Evolutionary conservation across 257 asterid genomes (phyloP), one percentile per base, ranked within the genome.

Genomic region (Solanum rostratum): DNA sequence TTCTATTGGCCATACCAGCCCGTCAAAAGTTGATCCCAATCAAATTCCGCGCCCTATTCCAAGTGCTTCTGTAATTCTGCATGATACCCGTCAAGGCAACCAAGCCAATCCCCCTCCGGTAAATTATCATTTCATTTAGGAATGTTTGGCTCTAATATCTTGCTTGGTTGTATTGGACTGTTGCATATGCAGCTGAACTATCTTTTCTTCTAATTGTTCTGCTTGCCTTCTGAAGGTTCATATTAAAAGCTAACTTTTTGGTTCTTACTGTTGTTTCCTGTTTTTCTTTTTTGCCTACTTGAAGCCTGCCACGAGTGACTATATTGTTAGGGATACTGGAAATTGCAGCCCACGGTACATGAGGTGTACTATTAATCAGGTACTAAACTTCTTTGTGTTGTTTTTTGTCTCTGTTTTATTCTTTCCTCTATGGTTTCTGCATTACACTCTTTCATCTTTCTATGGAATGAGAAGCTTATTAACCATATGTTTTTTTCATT

Each of bases 81-180:
- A 97, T 85, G 99, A 97, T 88, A 97, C 99, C 65, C 99, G 99
- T 86, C 97, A 92, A 90, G 95, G 91, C 52, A 97, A 97, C 90
- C 99, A 97, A 91, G 98, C 98, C n/a, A 97, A 95, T 84, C 97
- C 96, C 80, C 99, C 99, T 79, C 99, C 99, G 91, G 99, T 97
- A 94, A 90, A 83, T 80, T 37, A 24, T 83, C 39, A 66, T 41
- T 49, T 19, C 45, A 52, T 50, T 50, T 78, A 49, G n/a, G 37
- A 76, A 24, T 5, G 2, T 76, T 76, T 49, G 24, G 59, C 45
- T 76, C 22, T 76, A 49, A 27, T 76, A 49, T 24, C 82, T 76
- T 76, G 82, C 27, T 49, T 76, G 62, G 43, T 76, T 49, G 43
- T 46, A 49, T 76, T 49, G 62, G 18, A 27, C 82, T 78, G 29